Evolutionary conservation across 139 green algal genomes (phyloP).

Genomic region (Zygnema circumcarinatum): DNA sequence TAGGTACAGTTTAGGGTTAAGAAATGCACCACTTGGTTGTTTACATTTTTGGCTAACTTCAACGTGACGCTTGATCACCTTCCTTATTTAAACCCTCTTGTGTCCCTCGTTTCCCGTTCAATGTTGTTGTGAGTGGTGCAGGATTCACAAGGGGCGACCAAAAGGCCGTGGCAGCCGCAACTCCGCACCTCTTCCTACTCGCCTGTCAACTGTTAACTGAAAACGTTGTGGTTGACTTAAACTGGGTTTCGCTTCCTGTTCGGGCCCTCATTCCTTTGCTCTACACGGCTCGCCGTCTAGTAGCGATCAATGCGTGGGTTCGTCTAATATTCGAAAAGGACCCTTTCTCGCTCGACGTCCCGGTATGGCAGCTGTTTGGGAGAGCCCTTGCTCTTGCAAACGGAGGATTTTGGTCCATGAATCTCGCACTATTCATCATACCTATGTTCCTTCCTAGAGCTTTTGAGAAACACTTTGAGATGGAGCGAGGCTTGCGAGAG

Average conservation of each 20-base stretch:
- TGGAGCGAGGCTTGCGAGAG: background rate
- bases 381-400: conserved; percentile 34
- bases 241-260: conserved; percentile 24
- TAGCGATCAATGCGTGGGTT: conserved; percentile 15
- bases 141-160: conserved; percentile 46
- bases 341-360: background rate
- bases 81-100: too few species aligned
- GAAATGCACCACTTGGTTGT: too few species aligned
- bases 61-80: too few species aligned
- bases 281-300: conserved; percentile 26
- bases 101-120: too few species aligned
- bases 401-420: conserved; percentile 37
- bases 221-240: background rate
- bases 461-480: conserved; percentile 36
- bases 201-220: conserved; percentile 52
- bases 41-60: too few species aligned
- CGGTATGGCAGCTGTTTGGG: conserved; percentile 14
- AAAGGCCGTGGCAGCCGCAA: conserved; percentile 4
- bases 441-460: conserved; percentile 35
- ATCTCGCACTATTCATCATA: conserved; percentile 48
- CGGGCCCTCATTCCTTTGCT: conserved; percentile 24
- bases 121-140: too few species aligned
- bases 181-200: conserved; percentile 50
- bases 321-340: background rate
- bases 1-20: too few species aligned